phyloP scores from a whole-genome alignment of 2,329 filamentous ascomycete genomes.

The Botrytis byssoidea region DNA sequence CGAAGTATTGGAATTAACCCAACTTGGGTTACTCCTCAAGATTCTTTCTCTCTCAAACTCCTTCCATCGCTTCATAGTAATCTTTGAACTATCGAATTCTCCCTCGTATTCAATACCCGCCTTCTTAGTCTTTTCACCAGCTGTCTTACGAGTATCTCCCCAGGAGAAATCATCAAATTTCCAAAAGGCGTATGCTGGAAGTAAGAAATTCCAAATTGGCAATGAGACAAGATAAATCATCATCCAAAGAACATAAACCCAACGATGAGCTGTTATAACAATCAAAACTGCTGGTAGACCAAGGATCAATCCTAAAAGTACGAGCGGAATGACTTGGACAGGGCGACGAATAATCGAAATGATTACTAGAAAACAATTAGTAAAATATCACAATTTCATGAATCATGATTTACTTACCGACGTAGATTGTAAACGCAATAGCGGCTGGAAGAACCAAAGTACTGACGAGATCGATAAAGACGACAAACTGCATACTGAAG shows the following conservation, averaged over 20 bases:
- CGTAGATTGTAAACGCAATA: conserved; percentile 95
- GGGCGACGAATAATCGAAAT: conserved; percentile 76
- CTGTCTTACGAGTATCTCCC: conserved; percentile 96
- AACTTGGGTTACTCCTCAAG: conserved; percentile 27
- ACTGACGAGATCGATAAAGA: conserved; percentile 91
- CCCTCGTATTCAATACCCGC: conserved; percentile 84
- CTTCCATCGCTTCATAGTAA: conserved; percentile 98
- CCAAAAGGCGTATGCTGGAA: conserved; percentile 95
- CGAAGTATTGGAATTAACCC: conserved; percentile 24
- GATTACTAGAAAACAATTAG: conserved; percentile 57
- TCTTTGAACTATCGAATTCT: conserved; percentile 97
- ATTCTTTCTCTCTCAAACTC: conserved; percentile 80
- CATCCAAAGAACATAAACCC: conserved; percentile 96
- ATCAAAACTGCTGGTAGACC: conserved; percentile 92
- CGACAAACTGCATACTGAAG: conserved; percentile 99
- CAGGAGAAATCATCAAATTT: conserved; percentile 99
- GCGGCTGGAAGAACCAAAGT: conserved; percentile 94
- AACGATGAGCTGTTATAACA: conserved; percentile 87
- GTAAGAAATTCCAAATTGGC: conserved; percentile 95
- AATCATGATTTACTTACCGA: conserved; percentile 61
- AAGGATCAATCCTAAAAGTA: conserved; percentile 85
- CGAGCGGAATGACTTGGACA: conserved; percentile 83
- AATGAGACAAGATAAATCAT: conserved; percentile 89
- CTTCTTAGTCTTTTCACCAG: conserved; percentile 85
- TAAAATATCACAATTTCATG: background rate